phyloP scores from a whole-genome alignment of 768 basidiomycete species.

The Mycena leptocephala region DNA sequence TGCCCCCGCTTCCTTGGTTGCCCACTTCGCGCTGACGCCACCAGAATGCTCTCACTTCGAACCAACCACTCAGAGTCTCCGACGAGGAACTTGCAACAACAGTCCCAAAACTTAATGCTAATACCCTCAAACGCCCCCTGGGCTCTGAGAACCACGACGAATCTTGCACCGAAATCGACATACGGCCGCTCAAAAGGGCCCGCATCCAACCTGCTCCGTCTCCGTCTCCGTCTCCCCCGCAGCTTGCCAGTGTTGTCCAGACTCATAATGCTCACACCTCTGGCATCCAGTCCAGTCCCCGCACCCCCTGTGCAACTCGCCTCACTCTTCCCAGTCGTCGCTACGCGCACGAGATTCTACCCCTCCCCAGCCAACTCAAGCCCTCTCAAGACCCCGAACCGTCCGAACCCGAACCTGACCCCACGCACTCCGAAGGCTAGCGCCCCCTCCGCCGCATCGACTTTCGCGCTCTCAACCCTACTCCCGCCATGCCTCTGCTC shows the following conservation, averaged over 20 bases:
- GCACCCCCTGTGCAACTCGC: not conserved
- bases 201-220: constrained; percentile 14
- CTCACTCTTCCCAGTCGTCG: not conserved
- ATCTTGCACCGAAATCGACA: constrained; percentile 26
- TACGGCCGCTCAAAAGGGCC: constrained; percentile 27
- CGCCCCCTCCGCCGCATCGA: not conserved
- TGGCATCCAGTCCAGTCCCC: constrained; percentile 12
- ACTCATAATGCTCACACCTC: not conserved
- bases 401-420: not conserved
- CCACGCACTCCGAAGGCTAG: not conserved
- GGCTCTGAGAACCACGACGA: constrained; percentile 18
- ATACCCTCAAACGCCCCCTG: constrained; percentile 29
- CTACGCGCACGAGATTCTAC: constrained; percentile 16
- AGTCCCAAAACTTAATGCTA: constrained; percentile 12
- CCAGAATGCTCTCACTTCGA: not conserved
- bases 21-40: not conserved
- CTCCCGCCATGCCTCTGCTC: not conserved
- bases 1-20: not conserved
- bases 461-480: constrained; percentile 14
- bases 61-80: not conserved
- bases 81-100: not conserved
- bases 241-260: no score
- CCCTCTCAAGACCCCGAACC: constrained; percentile 8
- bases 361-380: constrained; percentile 24
- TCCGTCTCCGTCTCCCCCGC: no score